Evolutionary conservation across 2,329 filamentous ascomycete genomes (phyloP), one percentile per base, ranked within the genome.

Genomic region (Fusarium sp.): DNA sequence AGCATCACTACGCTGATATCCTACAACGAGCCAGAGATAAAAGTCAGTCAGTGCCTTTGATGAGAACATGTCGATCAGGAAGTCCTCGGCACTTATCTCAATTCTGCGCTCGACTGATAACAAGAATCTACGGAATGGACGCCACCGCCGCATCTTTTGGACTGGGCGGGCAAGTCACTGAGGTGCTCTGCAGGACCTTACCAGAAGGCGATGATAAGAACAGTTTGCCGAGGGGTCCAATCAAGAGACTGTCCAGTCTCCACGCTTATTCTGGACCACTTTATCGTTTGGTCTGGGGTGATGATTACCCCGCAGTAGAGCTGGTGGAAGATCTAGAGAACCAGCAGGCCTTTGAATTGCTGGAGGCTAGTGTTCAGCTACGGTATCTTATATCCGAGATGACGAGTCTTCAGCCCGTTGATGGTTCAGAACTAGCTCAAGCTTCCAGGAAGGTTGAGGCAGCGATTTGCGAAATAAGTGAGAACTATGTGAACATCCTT

Each of bases 271-370:
- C 54, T 11, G 39, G 54, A 7, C 38, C 54, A 6, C 29, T 45
- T 2, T 57, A 57, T 10, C n/a, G 39, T 10, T 21, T 42, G 14
- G 54, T 46, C n/a, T 57, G 54, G 54, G 54, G 54, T 5, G 39
- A 57, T 4, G 54, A 46, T 4, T 57, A 57, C 21, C 54, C 54
- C 29, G n/a, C 38, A 46, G 54, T 31, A 16, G 54, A 57, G 23
- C 3, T 57, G 6, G 29, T 35, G 18, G 29, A 57, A 10, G 39
- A 45, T 21, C 18, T 57, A 11, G 54, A 45, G 29, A 57, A 35
- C 2, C 5, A 33, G 18, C 38, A 35, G 15, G 39, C 27, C 14
- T 45, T 35, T 46, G 29, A 33, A 10, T 39, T 57, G 3, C 10
- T 45, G 7, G 54, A 31, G 7, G 54, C 54, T 33, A 45, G 39